A percentile compares a stretch with the other conserved stretches of the same genome.
Evolutionary conservation across 2,329 filamentous ascomycete species (phyloP).

Genomic region (Fragosphaeria purpurea): DNA sequence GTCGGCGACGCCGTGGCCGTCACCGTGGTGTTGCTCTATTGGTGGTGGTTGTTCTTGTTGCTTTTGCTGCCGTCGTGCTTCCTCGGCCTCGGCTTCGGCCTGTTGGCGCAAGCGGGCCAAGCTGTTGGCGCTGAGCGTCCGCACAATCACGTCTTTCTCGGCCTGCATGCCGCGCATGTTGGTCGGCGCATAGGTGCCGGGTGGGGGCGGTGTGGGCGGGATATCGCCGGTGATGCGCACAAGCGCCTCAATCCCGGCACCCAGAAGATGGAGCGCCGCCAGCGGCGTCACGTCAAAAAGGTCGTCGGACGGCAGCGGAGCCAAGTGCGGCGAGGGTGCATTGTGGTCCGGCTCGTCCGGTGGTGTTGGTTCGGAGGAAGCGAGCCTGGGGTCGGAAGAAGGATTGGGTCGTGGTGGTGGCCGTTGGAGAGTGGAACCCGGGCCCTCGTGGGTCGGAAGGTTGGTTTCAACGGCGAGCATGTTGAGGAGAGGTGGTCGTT

Average conservation of each 20-base stretch:
- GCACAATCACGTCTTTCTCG: slow-evolving; percentile 51
- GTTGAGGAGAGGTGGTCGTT: background rate
- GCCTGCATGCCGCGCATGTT: slow-evolving; percentile 53
- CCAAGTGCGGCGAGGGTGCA: slow-evolving; percentile 9
- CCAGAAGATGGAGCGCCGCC: slow-evolving; percentile 71
- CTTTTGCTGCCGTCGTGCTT: background rate
- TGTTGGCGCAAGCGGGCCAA: slow-evolving; percentile 35
- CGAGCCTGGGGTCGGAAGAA: slow-evolving; percentile 26
- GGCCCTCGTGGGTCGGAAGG: background rate
- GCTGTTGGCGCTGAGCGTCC: slow-evolving; percentile 47
- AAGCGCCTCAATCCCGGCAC: slow-evolving; percentile 58
- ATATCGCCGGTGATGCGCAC: slow-evolving; percentile 67
- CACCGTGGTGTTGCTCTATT: background rate
- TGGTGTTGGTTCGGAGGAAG: background rate
- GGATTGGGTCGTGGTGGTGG: slow-evolving; percentile 35
- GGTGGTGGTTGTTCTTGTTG: background rate
- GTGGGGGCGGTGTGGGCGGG: slow-evolving; percentile 66
- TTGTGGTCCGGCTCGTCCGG: slow-evolving; percentile 2
- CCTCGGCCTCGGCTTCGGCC: slow-evolving; percentile 24
- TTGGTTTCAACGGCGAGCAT: background rate
- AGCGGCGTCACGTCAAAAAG: slow-evolving; percentile 63
- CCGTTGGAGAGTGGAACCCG: background rate
- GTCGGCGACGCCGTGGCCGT: background rate
- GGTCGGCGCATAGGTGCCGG: slow-evolving; percentile 47
- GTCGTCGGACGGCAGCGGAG: slow-evolving; percentile 38